Conservation (phyloP, 2,329 filamentous ascomycete genomes). For the Talaromyces rugulosus region DNA sequence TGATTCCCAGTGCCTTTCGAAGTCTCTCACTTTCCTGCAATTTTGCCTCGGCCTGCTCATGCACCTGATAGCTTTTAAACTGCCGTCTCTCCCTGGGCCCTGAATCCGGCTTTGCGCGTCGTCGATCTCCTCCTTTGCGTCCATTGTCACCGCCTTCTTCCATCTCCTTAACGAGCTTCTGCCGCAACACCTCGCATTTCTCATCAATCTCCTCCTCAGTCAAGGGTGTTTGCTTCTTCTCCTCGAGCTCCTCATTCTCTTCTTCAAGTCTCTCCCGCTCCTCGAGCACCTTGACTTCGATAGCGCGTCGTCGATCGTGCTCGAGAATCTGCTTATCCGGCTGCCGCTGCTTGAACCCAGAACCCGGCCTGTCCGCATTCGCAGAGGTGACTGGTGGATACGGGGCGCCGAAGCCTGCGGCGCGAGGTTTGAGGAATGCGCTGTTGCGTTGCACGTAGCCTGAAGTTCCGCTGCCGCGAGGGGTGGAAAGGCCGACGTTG, state of each 20-base stretch:
- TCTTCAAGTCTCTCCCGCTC: constrained; percentile 89
- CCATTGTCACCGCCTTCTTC: constrained; percentile 34
- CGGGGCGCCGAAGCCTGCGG: constrained; percentile 62
- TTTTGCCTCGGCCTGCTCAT: constrained; percentile 94
- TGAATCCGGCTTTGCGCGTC: constrained; percentile 16
- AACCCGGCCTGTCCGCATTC: background rate
- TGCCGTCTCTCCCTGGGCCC: constrained; percentile 37
- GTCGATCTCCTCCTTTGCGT: constrained; percentile 9
- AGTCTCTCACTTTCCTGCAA: constrained; percentile 90
- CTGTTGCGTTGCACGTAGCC: constrained; percentile 97
- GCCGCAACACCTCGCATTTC: constrained; percentile 62
- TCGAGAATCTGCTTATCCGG: constrained; percentile 91
- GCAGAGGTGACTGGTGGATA: constrained; percentile 52
- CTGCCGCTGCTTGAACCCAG: constrained; percentile 66
- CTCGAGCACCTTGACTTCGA: constrained; percentile 92
- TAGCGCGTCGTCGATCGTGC: constrained; percentile 83
- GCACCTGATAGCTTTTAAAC: constrained; percentile 89
- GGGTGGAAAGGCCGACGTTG: constrained; percentile 93
- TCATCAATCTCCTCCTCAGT: constrained; percentile 90
- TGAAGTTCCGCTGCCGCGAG: constrained; percentile 90
- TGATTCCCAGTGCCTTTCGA: constrained; percentile 80
- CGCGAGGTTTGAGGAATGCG: constrained; percentile 80
- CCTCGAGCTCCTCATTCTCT: constrained; percentile 64
- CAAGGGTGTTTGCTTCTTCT: constrained; percentile 63
- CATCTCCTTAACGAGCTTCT: constrained; percentile 57